phyloP scores from a whole-genome alignment of 2,329 filamentous ascomycete genomes.

The Exophiala oligosperma region DNA sequence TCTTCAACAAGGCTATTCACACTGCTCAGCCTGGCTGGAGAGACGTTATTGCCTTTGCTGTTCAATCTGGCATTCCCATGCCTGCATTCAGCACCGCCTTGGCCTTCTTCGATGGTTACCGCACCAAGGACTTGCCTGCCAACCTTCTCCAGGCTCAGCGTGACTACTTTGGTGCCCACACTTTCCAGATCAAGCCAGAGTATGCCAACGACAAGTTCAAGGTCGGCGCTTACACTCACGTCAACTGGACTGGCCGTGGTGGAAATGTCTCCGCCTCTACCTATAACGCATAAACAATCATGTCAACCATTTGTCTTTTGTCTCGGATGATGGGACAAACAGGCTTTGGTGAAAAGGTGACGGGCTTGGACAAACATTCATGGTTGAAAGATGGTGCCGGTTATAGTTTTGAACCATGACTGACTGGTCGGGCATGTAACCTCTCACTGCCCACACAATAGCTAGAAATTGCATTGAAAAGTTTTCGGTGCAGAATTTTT shows the following conservation, averaged over 20 bases:
- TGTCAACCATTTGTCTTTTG: neutral
- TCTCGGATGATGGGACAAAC: neutral
- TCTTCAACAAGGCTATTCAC: slow-evolving; percentile 99
- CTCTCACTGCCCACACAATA: neutral
- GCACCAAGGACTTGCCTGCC: slow-evolving; percentile 93
- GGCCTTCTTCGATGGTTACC: slow-evolving; percentile 98
- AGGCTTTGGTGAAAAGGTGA: neutral
- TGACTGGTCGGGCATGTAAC: neutral
- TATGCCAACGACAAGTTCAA: slow-evolving; percentile 75
- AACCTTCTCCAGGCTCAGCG: slow-evolving; percentile 98
- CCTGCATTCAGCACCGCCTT: slow-evolving; percentile 96
- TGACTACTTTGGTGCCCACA: slow-evolving; percentile 98
- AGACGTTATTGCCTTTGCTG: slow-evolving; percentile 86
- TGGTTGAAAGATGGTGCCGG: neutral
- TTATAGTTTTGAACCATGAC: neutral
- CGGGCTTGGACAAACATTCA: neutral
- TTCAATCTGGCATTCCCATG: slow-evolving; percentile 91
- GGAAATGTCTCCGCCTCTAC: slow-evolving; percentile 96
- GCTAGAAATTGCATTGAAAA: slow-evolving; percentile 2
- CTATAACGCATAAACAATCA: slow-evolving; percentile 77
- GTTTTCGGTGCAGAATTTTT: slow-evolving; percentile 2
- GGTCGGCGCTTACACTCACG: slow-evolving; percentile 85
- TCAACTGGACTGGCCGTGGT: slow-evolving; percentile 99
- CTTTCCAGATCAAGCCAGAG: slow-evolving; percentile 85
- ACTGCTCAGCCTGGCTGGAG: slow-evolving; percentile 91